phyloP scores from a whole-genome alignment of 1,284 basidiomycete species.

The Farysia itapuensis region DNA sequence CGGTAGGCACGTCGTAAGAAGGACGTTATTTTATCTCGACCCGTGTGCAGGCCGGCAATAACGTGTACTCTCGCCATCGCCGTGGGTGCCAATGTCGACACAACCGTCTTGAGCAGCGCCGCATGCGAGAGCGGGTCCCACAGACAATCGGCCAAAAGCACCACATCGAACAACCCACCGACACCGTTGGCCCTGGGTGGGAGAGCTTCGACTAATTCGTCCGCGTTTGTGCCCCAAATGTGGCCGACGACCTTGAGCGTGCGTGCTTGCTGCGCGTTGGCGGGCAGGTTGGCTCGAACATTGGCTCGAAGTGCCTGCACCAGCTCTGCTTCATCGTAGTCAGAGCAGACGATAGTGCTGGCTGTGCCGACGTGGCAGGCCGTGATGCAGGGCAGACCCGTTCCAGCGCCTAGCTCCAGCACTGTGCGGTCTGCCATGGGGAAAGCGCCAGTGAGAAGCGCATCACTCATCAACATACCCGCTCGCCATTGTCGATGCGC shows the following conservation, averaged over 20 bases:
- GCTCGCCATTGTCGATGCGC: conserved; percentile 59
- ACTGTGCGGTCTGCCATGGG: conserved; percentile 15
- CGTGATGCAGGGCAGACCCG: conserved; percentile 47
- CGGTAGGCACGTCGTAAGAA: conserved; percentile 44
- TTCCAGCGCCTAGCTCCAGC: conserved; percentile 53
- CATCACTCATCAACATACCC: conserved; percentile 55
- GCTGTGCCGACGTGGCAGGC: conserved; percentile 25
- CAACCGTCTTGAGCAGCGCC: conserved; percentile 45
- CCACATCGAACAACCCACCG: conserved; percentile 25
- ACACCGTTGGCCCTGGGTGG: conserved; percentile 7
- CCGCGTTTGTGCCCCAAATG: conserved; percentile 48
- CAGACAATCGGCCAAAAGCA: conserved; percentile 57
- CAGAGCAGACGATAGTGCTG: conserved; percentile 37
- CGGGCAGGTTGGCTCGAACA: conserved; percentile 15
- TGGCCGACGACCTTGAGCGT: conserved; percentile 41
- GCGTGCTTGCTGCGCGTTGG: background rate
- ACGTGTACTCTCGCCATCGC: conserved; percentile 40
- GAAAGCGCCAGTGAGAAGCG: conserved; percentile 36
- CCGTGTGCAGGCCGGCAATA: conserved; percentile 55
- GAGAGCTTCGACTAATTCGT: conserved; percentile 48
- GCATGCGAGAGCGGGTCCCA: conserved; percentile 56
- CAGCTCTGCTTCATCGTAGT: conserved; percentile 54
- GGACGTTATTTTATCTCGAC: conserved; percentile 42
- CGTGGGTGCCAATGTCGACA: conserved; percentile 14
- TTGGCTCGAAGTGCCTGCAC: conserved; percentile 48